phyloP scores from a whole-genome alignment of 371 early-diverging fungal species.

The Circinella minor region DNA sequence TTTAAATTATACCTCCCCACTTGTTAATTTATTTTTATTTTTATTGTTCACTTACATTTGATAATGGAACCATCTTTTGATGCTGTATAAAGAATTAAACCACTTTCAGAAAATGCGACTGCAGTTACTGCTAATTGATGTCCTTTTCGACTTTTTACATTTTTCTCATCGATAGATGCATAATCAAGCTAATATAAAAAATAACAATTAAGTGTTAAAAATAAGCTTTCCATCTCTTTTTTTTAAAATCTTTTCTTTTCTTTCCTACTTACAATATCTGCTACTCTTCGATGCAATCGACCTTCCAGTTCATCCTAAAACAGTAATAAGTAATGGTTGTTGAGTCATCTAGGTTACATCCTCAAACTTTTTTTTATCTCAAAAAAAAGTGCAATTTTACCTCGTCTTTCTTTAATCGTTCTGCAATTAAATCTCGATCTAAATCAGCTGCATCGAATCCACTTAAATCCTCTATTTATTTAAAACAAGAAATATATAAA shows the following conservation, averaged over 20 bases:
- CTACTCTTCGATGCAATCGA: slow-evolving; percentile 53
- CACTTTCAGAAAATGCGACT: slow-evolving; percentile 73
- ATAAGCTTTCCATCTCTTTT: too few species aligned
- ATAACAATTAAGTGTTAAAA: background rate
- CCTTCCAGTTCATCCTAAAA: slow-evolving; percentile 60
- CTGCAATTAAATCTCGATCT: slow-evolving; percentile 92
- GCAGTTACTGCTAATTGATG: slow-evolving; percentile 83
- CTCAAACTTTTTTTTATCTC: background rate
- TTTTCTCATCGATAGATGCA: slow-evolving; percentile 42
- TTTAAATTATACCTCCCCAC: too few species aligned
- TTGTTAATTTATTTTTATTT: too few species aligned
- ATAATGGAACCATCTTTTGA: slow-evolving; percentile 90
- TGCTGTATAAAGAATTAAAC: slow-evolving; percentile 78
- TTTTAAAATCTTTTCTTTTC: background rate
- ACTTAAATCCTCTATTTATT: slow-evolving; percentile 54
- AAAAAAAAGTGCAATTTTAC: slow-evolving; percentile 33
- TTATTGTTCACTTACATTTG: slow-evolving; percentile 66
- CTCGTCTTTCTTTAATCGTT: slow-evolving; percentile 84
- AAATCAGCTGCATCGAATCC: slow-evolving; percentile 93
- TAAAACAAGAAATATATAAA: background rate
- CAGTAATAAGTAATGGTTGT: too few species aligned
- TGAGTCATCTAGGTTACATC: too few species aligned
- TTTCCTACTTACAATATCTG: slow-evolving; percentile 44
- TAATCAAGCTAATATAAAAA: slow-evolving; percentile 46
- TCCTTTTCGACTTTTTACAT: slow-evolving; percentile 53